phyloP scores from a whole-genome alignment of 208 protist genomes.

The Cochliopodium minus region DNA sequence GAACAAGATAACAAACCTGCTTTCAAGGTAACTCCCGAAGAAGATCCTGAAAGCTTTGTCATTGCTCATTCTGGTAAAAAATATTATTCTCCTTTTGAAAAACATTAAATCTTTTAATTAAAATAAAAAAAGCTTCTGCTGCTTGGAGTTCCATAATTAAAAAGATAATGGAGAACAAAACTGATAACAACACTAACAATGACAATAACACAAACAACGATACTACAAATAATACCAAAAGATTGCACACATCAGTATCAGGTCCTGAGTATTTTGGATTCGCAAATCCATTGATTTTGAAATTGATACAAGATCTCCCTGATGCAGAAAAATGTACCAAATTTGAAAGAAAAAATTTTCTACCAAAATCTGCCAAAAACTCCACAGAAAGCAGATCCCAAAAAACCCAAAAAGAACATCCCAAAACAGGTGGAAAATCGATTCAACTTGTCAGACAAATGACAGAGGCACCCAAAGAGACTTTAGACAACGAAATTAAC shows the following conservation, averaged over 20 bases:
- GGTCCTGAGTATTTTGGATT: slow-evolving; percentile 9
- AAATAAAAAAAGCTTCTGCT: not conserved
- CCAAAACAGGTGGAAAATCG: no score
- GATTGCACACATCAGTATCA: not conserved
- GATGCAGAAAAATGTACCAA: not conserved
- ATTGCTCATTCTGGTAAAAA: no score
- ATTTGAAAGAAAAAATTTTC: no score
- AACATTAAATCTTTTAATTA: not conserved
- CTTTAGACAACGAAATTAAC: no score
- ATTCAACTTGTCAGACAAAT: no score
- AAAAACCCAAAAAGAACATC: no score
- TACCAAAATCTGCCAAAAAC: no score
- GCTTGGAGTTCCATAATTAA: slow-evolving; percentile 1
- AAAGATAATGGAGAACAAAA: slow-evolving; percentile 3
- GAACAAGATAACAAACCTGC: not conserved
- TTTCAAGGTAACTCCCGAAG: not conserved
- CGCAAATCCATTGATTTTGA: not conserved
- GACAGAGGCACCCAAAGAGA: no score
- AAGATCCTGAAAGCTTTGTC: not conserved
- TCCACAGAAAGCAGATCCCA: no score
- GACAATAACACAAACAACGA: no score
- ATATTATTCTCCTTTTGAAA: no score
- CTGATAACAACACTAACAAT: not conserved
- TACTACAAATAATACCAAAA: no score
- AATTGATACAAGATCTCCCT: slow-evolving; percentile 1